These are phyloP conservation scores for Aspergillus ellipticus DNA, from an alignment of 495 filamentous ascomycete species.

Conservation along the genomic window DNA sequence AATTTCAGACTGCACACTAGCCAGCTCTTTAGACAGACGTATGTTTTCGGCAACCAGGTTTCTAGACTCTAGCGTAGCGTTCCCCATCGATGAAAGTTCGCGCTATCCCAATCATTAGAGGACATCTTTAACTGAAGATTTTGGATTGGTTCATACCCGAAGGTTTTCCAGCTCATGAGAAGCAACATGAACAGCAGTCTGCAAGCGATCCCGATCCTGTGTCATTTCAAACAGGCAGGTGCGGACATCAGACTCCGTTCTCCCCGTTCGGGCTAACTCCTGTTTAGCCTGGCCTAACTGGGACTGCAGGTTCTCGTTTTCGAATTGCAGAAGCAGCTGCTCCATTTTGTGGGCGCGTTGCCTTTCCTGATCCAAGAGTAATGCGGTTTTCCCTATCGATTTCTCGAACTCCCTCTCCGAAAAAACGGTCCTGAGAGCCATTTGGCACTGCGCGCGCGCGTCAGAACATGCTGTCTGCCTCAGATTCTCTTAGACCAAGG, in stretches of 20 bases:
- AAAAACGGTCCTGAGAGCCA: background rate
- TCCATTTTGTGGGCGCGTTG: conserved; percentile 61
- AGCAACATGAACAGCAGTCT: conserved; percentile 53
- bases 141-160: background rate
- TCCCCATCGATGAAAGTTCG: conserved; percentile 61
- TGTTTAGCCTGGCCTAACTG: conserved; percentile 55
- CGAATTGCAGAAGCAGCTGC: conserved; percentile 63
- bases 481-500: background rate
- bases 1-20: conserved; percentile 67
- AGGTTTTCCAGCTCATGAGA: conserved; percentile 62
- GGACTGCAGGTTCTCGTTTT: conserved; percentile 62
- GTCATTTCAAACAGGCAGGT: conserved; percentile 53
- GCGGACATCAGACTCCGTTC: conserved; percentile 51
- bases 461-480: conserved; percentile 3
- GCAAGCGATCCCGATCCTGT: conserved; percentile 52
- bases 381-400: conserved; percentile 51
- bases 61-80: conserved; percentile 60
- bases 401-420: conserved; percentile 66
- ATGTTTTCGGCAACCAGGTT: conserved; percentile 75
- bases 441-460: background rate
- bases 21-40: conserved; percentile 66
- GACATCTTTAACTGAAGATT: too few relatives aligned
- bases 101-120: conserved; percentile 39
- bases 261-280: conserved; percentile 44
- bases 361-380: conserved; percentile 65